Base-by-base conservation (phyloP, 2,329 filamentous ascomycete species). In the Fusarium lateritium region DNA sequence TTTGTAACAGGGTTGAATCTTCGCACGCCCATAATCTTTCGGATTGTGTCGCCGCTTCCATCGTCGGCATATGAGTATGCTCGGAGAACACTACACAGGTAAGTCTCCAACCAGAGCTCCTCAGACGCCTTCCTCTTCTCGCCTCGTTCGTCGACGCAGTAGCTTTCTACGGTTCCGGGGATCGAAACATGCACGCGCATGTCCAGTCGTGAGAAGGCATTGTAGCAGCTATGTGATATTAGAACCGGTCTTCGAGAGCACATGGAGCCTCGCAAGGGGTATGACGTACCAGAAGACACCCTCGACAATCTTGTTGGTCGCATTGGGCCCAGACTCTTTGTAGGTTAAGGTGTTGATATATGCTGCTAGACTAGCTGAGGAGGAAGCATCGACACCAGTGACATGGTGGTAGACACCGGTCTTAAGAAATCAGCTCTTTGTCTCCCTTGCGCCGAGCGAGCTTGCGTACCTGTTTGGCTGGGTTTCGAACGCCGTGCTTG, bases 141-240 rank as follows among this genome's bases (percentile, higher is more conserved):
- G 70, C 96, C 96, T 75, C 94, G 90, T 82, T 99, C 96, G 79
- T 99, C 95, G 60, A 99, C 92, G 79, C 95, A 98, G 79, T 98
- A 98, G 81, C 94, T 97, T 79, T 99, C 95, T 53, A 99, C 94
- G 11, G 93, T 96, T 64, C 96, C 96, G 19, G 96, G 96, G 69
- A 99, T 98, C 70, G 94, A 95, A 62, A 99, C 95, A 77, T 98
- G 94, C 14, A 99, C 95, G 65, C 96, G 94, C 96, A 99, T 99
- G 77, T 99, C 96, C 54, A 98, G 87, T 69, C 97, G 89, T 7
- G 96, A 98, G 80, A 99, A 98, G 70, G 96, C 96, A 93, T 99
- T 99, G 86, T 99, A 99, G 82, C 96, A 99, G 82, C 85, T 87
- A 61, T 10, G 9, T 14, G 19, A 5, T 15, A 51, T 74, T 43